Evolutionary conservation across 2,329 filamentous ascomycete species (phyloP).

Genomic region (Pestalotiopsis sp.): DNA sequence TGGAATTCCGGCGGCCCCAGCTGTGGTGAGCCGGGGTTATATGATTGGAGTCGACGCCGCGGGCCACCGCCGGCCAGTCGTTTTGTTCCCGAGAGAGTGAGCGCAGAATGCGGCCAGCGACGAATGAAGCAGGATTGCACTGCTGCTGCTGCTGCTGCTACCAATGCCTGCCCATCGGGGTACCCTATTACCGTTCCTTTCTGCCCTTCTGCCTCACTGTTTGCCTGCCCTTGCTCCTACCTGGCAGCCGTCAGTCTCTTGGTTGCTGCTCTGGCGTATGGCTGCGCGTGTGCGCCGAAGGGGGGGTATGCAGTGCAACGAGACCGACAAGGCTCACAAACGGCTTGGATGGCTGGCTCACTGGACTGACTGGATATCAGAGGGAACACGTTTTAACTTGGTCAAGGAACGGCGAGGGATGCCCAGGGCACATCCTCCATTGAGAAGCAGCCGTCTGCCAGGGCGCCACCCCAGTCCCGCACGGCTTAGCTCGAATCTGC

Average conservation of each 20-base stretch:
- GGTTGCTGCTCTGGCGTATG: neutral
- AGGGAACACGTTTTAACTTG: neutral
- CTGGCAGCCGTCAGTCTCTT: neutral
- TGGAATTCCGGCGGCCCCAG: neutral
- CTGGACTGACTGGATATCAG: neutral
- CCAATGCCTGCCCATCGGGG: no score
- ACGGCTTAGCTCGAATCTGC: conserved; percentile 17
- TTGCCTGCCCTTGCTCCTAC: neutral
- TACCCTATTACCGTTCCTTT: no score
- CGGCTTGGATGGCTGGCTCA: neutral
- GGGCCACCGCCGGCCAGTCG: neutral
- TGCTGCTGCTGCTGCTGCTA: no score
- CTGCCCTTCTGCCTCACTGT: no score
- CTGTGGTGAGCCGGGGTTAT: conserved; percentile 5
- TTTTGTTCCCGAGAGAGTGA: neutral
- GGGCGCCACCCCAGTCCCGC: neutral
- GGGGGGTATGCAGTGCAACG: neutral
- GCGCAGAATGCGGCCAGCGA: no score
- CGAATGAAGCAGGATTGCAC: no score
- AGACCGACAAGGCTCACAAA: neutral
- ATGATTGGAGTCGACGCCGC: neutral
- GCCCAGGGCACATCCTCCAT: conserved; percentile 3
- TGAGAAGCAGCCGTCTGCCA: conserved; percentile 8
- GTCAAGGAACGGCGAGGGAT: neutral
- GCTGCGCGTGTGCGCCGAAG: neutral